These are phyloP conservation scores for Penicillium sp. DNA, from an alignment of 2,329 filamentous ascomycete species.

Conservation along the genomic window DNA sequence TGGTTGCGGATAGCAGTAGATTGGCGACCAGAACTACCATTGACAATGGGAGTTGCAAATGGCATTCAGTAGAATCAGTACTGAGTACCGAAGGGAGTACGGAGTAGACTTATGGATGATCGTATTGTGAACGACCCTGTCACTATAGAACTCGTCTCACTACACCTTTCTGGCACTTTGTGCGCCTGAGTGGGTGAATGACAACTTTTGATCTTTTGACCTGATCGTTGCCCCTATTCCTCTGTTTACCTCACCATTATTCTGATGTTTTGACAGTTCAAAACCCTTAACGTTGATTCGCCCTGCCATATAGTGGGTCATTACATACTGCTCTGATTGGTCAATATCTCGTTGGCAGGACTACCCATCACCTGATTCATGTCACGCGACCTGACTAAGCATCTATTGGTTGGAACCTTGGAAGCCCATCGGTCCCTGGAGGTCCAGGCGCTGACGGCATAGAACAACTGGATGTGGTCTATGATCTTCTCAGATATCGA, in stretches of 20 bases:
- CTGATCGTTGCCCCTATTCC: background rate
- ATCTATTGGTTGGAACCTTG: constrained; percentile 1
- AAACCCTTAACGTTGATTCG: constrained; percentile 16
- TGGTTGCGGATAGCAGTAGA: too few species aligned
- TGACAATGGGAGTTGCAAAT: too few species aligned
- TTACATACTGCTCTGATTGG: constrained; percentile 11
- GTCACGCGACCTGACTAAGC: constrained; percentile 15
- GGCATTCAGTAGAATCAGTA: too few species aligned
- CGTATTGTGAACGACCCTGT: too few species aligned
- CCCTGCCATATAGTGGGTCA: constrained; percentile 4
- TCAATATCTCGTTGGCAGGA: constrained; percentile 17
- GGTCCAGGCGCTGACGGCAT: constrained; percentile 9
- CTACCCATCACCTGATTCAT: constrained; percentile 20
- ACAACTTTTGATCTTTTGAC: too few species aligned
- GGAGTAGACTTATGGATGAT: too few species aligned
- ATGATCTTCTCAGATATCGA: background rate
- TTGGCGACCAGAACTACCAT: too few species aligned
- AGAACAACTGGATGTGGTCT: constrained; percentile 2
- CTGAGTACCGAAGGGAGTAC: too few species aligned
- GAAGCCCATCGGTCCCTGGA: constrained; percentile 7
- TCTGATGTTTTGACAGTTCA: constrained; percentile 5
- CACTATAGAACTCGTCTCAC: too few species aligned
- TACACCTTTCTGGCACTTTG: too few species aligned
- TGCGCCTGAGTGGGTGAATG: too few species aligned
- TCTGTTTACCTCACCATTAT: background rate